A percentile compares a stretch with the other conserved stretches of the same genome.
phyloP scores from a whole-genome alignment of 345 rosid species.

The Euphorbia peplus region DNA sequence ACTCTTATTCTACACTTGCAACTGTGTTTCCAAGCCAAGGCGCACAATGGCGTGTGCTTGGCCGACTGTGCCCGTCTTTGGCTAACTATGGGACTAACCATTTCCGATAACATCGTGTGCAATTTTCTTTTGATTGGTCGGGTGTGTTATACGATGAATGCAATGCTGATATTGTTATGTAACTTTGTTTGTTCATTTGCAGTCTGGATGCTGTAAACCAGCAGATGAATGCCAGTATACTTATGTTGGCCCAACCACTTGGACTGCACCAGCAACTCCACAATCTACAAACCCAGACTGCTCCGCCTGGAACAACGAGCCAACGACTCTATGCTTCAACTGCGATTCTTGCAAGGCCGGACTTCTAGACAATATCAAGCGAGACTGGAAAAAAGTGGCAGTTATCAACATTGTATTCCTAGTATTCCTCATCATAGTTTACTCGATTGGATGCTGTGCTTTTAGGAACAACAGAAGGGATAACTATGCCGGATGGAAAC shows the following conservation, averaged over 20 bases:
- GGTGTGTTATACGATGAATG: too few species aligned
- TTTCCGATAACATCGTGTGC: too few species aligned
- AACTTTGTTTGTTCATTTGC: conserved; percentile 10
- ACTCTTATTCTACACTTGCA: too few species aligned
- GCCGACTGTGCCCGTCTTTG: too few species aligned
- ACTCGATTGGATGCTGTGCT: conserved; percentile 80
- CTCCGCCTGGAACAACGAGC: conserved; percentile 39
- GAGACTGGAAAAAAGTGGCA: conserved; percentile 76
- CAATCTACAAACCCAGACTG: conserved; percentile 54
- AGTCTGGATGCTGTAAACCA: conserved; percentile 97
- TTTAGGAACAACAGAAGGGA: conserved; percentile 74
- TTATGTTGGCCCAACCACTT: conserved; percentile 52
- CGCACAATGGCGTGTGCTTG: too few species aligned
- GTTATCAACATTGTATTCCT: conserved; percentile 62
- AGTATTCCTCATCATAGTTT: conserved; percentile 59
- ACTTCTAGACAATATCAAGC: conserved; percentile 62
- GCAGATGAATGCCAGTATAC: conserved; percentile 61
- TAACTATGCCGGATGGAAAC: conserved; percentile 27
- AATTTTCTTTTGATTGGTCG: too few species aligned
- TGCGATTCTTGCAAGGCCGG: conserved; percentile 93
- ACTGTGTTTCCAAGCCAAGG: too few species aligned
- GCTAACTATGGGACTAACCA: too few species aligned
- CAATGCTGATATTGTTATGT: conserved; percentile 14
- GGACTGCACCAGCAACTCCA: conserved; percentile 33
- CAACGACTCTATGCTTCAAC: conserved; percentile 50